phyloP scores from a whole-genome alignment of 139 green algal genomes.

The Micractinium conductrix region DNA sequence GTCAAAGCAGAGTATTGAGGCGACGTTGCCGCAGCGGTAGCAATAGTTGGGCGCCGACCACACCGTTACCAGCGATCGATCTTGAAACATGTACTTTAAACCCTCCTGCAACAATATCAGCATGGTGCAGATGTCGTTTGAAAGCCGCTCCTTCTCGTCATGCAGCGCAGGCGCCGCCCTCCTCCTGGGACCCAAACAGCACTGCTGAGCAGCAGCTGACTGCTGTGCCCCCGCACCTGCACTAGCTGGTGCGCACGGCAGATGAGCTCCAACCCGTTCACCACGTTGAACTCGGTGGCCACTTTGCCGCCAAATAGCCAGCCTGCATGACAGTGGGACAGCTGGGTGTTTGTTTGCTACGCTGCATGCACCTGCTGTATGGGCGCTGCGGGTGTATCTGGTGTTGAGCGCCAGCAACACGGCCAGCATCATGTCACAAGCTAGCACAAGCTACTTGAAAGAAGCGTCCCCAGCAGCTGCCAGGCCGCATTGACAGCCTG shows the following conservation, averaged over 20 bases:
- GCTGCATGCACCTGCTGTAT: too few species aligned
- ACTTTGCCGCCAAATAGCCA: slow-evolving; percentile 98
- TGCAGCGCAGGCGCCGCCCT: too few species aligned
- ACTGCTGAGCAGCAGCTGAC: not conserved
- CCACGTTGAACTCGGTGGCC: slow-evolving; percentile 93
- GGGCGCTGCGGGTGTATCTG: too few species aligned
- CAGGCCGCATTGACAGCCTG: too few species aligned
- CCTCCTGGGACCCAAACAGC: too few species aligned
- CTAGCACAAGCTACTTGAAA: too few species aligned
- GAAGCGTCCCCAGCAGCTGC: too few species aligned
- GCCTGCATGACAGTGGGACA: slow-evolving; percentile 50
- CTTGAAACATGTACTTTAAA: slow-evolving; percentile 98
- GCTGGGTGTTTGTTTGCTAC: too few species aligned
- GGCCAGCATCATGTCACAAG: too few species aligned
- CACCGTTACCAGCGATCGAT: slow-evolving; percentile 90
- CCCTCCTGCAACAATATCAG: slow-evolving; percentile 84
- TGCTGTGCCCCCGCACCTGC: slow-evolving; percentile 45
- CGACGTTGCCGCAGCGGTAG: slow-evolving; percentile 99
- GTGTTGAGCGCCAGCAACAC: too few species aligned
- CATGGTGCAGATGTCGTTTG: too few species aligned
- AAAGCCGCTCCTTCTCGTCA: too few species aligned
- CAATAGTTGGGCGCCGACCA: slow-evolving; percentile 99
- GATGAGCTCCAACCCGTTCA: slow-evolving; percentile 97
- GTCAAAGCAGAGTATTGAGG: slow-evolving; percentile 96
- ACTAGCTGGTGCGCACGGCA: slow-evolving; percentile 98